phyloP scores from a whole-genome alignment of 176 grass and related monocot genomes.

The Pontederia crassipes region DNA sequence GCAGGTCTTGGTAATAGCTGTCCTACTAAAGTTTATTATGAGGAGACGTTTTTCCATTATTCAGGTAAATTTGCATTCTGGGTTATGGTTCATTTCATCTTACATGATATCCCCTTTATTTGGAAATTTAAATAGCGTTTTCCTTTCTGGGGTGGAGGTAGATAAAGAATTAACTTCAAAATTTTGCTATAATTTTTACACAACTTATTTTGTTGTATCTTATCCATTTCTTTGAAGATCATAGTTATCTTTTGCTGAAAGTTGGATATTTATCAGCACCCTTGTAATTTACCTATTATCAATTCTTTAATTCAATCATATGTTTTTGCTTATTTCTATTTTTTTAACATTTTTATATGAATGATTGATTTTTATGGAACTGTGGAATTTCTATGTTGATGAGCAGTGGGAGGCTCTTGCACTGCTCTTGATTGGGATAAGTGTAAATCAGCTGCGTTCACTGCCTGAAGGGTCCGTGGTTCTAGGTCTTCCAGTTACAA shows the following conservation, averaged over 20 bases:
- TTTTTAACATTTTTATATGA: background rate
- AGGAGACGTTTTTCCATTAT: conserved; percentile 15
- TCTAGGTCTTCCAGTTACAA: conserved; percentile 64
- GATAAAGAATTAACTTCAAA: too few species aligned
- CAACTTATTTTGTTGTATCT: too few species aligned
- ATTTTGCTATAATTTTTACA: too few species aligned
- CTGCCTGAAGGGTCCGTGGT: conserved; percentile 44
- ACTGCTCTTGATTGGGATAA: conserved; percentile 95
- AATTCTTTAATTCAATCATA: background rate
- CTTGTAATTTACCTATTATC: background rate
- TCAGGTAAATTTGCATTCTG: conserved; percentile 13
- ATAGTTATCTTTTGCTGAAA: too few species aligned
- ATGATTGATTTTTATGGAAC: too few species aligned
- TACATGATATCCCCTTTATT: background rate
- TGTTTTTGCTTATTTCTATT: background rate
- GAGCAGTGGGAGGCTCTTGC: conserved; percentile 96
- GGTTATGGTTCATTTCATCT: background rate
- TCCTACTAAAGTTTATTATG: conserved; percentile 19
- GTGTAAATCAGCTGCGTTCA: conserved; percentile 80
- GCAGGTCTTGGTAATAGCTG: conserved; percentile 20
- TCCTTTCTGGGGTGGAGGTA: too few species aligned
- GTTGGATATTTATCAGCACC: too few species aligned
- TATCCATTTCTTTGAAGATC: too few species aligned
- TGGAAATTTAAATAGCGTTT: background rate
- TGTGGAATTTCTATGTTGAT: conserved; percentile 10